Conservation (phyloP, 768 basidiomycete genomes). For the Collybiopsis confluens region DNA sequence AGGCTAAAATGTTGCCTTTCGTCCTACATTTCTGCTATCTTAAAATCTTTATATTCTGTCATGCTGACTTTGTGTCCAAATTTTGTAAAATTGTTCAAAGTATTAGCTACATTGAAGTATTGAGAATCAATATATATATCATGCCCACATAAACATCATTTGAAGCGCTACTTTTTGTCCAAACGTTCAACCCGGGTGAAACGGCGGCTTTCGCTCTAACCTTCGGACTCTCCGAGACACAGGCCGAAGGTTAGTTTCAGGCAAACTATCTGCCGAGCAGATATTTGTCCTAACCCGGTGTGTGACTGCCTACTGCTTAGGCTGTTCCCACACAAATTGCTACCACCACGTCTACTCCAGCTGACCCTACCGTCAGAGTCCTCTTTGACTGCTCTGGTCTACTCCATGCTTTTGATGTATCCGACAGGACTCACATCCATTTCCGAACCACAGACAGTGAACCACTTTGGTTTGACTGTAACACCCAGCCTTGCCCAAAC, state of each 20-base stretch:
- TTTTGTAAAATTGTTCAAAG: background rate
- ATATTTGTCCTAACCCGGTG: no score
- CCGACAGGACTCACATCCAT: no score
- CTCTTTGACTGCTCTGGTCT: no score
- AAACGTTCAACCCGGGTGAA: background rate
- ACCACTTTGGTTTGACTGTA: no score
- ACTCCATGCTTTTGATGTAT: no score
- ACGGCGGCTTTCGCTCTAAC: background rate
- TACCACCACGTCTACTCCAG: no score
- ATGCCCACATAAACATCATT: background rate
- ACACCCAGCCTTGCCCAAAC: no score
- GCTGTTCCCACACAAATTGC: no score
- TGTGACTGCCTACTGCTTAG: no score
- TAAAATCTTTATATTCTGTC: background rate
- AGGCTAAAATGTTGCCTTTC: background rate
- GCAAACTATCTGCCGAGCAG: background rate
- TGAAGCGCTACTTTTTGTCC: background rate
- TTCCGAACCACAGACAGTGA: no score
- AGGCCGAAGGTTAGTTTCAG: background rate
- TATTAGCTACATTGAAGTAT: background rate
- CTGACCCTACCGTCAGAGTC: no score
- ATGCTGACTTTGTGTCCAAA: background rate
- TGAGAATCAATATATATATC: background rate
- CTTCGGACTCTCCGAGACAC: background rate
- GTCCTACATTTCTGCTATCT: background rate